These are phyloP conservation scores for Neurospora sp. DNA, from an alignment of 2,329 filamentous ascomycete species.

Conservation along the genomic window DNA sequence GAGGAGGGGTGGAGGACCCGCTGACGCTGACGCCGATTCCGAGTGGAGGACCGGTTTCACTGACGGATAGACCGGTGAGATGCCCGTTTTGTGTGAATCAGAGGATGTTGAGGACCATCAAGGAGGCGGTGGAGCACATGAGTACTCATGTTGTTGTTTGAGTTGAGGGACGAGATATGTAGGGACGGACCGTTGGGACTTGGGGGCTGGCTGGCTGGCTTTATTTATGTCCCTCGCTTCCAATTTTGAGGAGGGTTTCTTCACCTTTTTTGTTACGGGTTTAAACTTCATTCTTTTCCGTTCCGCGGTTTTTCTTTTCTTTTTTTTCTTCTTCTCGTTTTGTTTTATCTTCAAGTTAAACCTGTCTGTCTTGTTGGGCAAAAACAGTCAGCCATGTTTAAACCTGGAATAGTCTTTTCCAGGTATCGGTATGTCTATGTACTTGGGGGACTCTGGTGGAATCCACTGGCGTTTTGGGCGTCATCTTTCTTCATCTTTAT, in stretches of 20 bases:
- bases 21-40: constrained; percentile 47
- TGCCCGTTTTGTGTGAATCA: constrained; percentile 55
- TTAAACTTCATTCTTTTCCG: not conserved
- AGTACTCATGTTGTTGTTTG: constrained; percentile 51
- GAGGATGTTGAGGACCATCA: constrained; percentile 49
- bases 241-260: not conserved
- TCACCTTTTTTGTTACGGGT: not conserved
- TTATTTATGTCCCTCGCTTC: not conserved
- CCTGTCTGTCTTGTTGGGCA: not conserved
- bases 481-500: not conserved
- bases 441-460: not conserved
- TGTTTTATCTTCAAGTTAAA: not conserved
- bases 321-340: not conserved
- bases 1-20: constrained; percentile 22
- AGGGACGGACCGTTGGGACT: not conserved
- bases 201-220: not conserved
- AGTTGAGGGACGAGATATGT: not conserved
- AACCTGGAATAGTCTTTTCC: not conserved
- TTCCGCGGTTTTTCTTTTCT: not conserved
- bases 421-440: not conserved
- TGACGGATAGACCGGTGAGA: constrained; percentile 39
- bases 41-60: constrained; percentile 35
- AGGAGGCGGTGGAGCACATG: constrained; percentile 54
- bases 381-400: not conserved
- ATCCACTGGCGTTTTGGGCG: not conserved